Evolutionary conservation across 495 filamentous ascomycete genomes (phyloP), one percentile per base, ranked within the genome.

Genomic region (Penicillium odoratum): DNA sequence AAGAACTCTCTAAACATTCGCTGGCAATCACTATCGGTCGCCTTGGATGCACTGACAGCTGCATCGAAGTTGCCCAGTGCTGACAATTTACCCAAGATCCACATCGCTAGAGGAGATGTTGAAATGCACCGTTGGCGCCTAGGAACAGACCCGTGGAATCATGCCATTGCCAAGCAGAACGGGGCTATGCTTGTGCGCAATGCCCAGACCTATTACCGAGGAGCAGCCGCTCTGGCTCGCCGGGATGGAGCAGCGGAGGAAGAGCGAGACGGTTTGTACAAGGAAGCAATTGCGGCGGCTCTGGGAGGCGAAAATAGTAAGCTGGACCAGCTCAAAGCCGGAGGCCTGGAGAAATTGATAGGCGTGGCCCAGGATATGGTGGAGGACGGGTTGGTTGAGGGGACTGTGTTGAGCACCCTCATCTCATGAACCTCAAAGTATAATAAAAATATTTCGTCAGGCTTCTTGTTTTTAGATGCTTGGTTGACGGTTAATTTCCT

Each of bases 161-260:
- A 79, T 53, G 57, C 65, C 31, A 65, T 77, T 51, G 79, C 82
- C 5, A 66, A 73, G 51, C 78, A 81, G 52, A 78, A 81, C 55
- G 72, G 69, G 29, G 62, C 63, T 2, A 78, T 74, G 15, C 74
- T 89, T 44, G 57, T 87, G 21, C 78, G 77, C 38, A 90, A 90
- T 61, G 85, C 87, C 3, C 81, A 81, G 33, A 82, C 84, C 9
- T 89, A 83, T 59, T 90, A 87, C 62, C 75, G 83, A 42, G 85
- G 85, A 29, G 85, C 85, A 1, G 76, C 75, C 45, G 78, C 71
- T 34, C 59, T 85, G 28, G 73, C 76, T 47, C 66, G 73, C 36
- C 66, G 71, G 61, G 73, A 78, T 52, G 69, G 77, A 46, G 69
- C 59, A 3, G 51, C 54, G 5, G 76, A 81, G 10, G 75, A 81